Percentiles rank a stretch among this genome's conserved stretches.
Conservation (phyloP, 2,329 filamentous ascomycete species). For the Lachnellula willkommii region DNA sequence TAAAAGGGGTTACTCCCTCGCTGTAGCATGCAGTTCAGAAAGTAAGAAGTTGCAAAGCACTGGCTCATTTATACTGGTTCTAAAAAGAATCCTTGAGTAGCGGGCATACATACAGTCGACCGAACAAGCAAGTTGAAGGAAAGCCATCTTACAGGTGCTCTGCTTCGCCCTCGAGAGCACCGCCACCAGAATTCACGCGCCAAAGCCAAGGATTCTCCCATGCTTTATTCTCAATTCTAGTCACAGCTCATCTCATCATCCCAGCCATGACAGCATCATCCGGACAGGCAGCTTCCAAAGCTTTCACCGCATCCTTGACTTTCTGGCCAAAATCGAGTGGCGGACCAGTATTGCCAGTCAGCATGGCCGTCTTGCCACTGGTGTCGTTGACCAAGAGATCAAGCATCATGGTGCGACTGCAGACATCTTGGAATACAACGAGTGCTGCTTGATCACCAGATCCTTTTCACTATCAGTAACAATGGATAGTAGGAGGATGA, state of each 20-base stretch:
- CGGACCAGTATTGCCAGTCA: conserved; percentile 13
- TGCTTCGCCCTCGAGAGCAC: too few species aligned
- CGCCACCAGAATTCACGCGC: too few species aligned
- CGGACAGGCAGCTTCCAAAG: conserved; percentile 11
- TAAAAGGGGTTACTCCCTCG: too few species aligned
- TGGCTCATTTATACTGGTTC: too few species aligned
- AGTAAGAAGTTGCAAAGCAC: too few species aligned
- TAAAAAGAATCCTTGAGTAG: too few species aligned
- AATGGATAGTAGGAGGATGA: neutral
- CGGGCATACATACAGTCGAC: too few species aligned
- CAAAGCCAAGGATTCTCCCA: neutral
- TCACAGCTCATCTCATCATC: neutral
- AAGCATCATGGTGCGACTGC: conserved; percentile 19
- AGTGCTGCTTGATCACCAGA: conserved; percentile 16
- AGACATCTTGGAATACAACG: conserved; percentile 19
- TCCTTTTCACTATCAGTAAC: conserved; percentile 5
- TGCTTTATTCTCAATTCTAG: neutral
- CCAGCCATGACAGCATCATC: conserved; percentile 2
- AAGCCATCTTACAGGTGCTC: too few species aligned
- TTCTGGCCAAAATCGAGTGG: conserved; percentile 15
- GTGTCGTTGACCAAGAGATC: conserved; percentile 22
- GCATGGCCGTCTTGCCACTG: conserved; percentile 14
- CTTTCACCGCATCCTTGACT: conserved; percentile 16
- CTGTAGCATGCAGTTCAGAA: too few species aligned
- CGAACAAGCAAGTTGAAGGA: too few species aligned